A percentile compares a stretch with the other conserved stretches of the same genome.
phyloP scores from a whole-genome alignment of 306 rosid species.

The Medicago ruthenica region DNA sequence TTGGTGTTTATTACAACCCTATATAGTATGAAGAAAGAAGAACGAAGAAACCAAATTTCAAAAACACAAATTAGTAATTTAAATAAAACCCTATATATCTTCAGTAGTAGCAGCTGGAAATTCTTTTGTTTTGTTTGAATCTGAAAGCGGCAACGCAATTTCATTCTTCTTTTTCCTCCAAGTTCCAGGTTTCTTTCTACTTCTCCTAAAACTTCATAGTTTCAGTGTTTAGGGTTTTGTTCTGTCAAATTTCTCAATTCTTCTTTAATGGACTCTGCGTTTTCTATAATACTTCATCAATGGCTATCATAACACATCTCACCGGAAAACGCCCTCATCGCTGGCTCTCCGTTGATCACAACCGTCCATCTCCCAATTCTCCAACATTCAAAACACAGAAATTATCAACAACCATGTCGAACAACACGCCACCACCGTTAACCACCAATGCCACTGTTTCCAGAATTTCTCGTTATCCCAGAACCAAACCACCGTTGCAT shows the following conservation, averaged over 20 bases:
- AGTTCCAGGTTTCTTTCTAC: not conserved
- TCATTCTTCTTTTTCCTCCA: not conserved
- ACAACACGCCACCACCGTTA: constrained; percentile 28
- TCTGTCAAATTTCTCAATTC: constrained; percentile 21
- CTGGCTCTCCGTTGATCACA: constrained; percentile 47
- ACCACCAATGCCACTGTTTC: constrained; percentile 41
- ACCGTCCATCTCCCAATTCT: constrained; percentile 38
- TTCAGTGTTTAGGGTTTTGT: constrained; percentile 36
- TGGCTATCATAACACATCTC: constrained; percentile 70
- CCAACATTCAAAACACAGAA: constrained; percentile 50
- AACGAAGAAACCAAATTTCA: too few relatives aligned
- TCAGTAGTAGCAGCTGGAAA: not conserved
- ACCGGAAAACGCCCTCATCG: constrained; percentile 74
- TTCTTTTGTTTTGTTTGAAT: not conserved
- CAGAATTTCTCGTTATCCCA: constrained; percentile 72
- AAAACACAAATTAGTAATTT: too few relatives aligned
- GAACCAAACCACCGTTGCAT: constrained; percentile 42
- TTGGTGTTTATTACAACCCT: too few relatives aligned
- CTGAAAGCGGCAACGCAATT: not conserved
- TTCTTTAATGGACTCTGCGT: constrained; percentile 36
- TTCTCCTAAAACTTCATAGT: not conserved
- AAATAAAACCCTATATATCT: not conserved
- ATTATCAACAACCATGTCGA: constrained; percentile 35
- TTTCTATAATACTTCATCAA: constrained; percentile 44
- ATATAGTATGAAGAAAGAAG: too few relatives aligned